phyloP scores from a whole-genome alignment of 169 alveolate genomes.

The Miamiensis avidus region DNA sequence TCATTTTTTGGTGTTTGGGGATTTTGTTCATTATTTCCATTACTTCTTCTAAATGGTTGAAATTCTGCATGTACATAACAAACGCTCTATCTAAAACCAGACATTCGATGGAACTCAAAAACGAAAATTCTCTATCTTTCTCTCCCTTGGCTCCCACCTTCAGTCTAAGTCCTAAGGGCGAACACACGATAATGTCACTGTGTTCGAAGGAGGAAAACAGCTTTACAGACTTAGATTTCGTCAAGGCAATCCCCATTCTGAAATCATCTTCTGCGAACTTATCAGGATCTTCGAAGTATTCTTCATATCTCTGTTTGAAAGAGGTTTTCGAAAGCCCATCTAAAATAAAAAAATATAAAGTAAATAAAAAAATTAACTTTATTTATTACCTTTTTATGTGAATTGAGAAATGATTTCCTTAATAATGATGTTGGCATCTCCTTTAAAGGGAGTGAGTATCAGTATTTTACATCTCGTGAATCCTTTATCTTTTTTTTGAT shows the following conservation, averaged over 20 bases:
- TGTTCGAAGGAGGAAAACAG: constrained; percentile 68
- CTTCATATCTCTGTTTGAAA: constrained; percentile 68
- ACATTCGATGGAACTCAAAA: constrained; percentile 72
- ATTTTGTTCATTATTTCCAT: constrained; percentile 58
- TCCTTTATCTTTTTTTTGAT: constrained; percentile 71
- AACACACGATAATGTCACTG: constrained; percentile 78
- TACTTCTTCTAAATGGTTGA: constrained; percentile 75
- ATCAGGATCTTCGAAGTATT: constrained; percentile 61
- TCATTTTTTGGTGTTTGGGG: constrained; percentile 70
- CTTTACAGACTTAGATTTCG: constrained; percentile 53
- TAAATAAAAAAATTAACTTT: background rate
- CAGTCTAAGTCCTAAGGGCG: constrained; percentile 77
- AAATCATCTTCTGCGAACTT: constrained; percentile 76
- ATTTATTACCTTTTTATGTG: constrained; percentile 27
- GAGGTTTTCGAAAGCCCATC: constrained; percentile 53
- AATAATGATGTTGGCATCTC: constrained; percentile 63
- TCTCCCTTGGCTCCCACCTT: constrained; percentile 64
- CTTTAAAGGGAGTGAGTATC: constrained; percentile 75
- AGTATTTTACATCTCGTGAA: constrained; percentile 79
- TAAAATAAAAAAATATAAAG: constrained; percentile 34
- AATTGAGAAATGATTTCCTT: constrained; percentile 57
- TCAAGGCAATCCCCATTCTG: constrained; percentile 68
- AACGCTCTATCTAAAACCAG: constrained; percentile 76
- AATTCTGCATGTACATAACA: constrained; percentile 71
- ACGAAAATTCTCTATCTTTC: constrained; percentile 68